phyloP scores from a whole-genome alignment of 768 basidiomycete species.

The Suillus spraguei region DNA sequence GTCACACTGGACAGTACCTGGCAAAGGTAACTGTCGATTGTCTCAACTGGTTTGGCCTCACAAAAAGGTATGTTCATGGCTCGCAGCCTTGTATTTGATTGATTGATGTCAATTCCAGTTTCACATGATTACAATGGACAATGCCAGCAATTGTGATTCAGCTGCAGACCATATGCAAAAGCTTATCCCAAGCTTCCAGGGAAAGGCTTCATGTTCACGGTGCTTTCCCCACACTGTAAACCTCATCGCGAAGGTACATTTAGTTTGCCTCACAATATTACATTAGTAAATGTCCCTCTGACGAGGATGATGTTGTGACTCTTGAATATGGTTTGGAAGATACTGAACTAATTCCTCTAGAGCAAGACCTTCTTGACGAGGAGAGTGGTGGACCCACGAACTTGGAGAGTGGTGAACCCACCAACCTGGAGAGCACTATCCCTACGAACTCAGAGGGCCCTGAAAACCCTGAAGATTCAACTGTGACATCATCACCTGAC shows the following conservation, averaged over 20 bases:
- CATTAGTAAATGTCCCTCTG: background rate
- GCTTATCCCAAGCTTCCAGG: constrained; percentile 27
- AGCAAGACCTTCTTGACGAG: background rate
- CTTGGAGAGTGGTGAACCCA: too few relatives aligned
- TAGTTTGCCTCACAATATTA: background rate
- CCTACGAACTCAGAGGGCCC: too few relatives aligned
- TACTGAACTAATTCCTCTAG: background rate
- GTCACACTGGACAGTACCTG: constrained; percentile 33
- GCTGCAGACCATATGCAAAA: constrained; percentile 23
- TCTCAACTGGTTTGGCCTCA: too few relatives aligned
- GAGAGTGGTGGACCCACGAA: background rate
- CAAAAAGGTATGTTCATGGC: too few relatives aligned
- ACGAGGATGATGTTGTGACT: background rate
- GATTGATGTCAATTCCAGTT: too few relatives aligned
- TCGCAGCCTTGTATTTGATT: too few relatives aligned
- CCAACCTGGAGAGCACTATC: too few relatives aligned
- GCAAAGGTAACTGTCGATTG: constrained; percentile 19
- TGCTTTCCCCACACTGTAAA: constrained; percentile 38
- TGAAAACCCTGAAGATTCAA: too few relatives aligned
- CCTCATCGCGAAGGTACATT: constrained; percentile 34
- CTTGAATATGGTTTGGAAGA: background rate
- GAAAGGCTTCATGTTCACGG: constrained; percentile 17
- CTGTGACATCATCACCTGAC: too few relatives aligned
- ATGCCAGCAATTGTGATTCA: constrained; percentile 34
- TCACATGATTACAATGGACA: too few relatives aligned